phyloP scores from a whole-genome alignment of 768 basidiomycete species.

The Termitomyces sp. region DNA sequence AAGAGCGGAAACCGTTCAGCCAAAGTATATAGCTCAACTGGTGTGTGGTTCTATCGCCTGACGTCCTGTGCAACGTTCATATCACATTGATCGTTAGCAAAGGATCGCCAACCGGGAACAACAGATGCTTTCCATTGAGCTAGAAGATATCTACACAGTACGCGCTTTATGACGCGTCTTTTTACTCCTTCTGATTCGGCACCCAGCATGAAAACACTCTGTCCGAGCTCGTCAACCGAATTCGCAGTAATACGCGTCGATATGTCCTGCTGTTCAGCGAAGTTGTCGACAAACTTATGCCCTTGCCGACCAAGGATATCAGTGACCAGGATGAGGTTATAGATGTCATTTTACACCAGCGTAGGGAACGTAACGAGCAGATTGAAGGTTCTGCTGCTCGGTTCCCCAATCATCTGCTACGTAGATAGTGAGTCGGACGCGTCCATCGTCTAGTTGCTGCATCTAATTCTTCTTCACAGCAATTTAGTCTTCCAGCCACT shows the following conservation, averaged over 20 bases:
- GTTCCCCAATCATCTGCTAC: slow-evolving; percentile 88
- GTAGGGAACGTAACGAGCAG: slow-evolving; percentile 84
- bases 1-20: slow-evolving; percentile 32
- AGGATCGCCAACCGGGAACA: slow-evolving; percentile 90
- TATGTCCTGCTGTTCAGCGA: slow-evolving; percentile 88
- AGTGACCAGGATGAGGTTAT: slow-evolving; percentile 92
- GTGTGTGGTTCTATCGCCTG: slow-evolving; percentile 43
- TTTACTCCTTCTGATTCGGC: slow-evolving; percentile 7
- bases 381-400: slow-evolving; percentile 68
- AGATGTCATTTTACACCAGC: slow-evolving; percentile 93
- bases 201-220: slow-evolving; percentile 67
- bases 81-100: slow-evolving; percentile 52
- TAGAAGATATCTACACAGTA: slow-evolving; percentile 83
- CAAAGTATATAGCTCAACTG: slow-evolving; percentile 84
- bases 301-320: slow-evolving; percentile 84
- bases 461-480: slow-evolving; percentile 38
- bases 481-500: slow-evolving; percentile 94
- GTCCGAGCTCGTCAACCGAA: slow-evolving; percentile 74
- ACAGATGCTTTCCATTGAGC: slow-evolving; percentile 81
- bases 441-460: not conserved
- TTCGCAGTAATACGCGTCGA: slow-evolving; percentile 82
- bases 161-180: slow-evolving; percentile 17
- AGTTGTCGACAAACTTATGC: slow-evolving; percentile 88
- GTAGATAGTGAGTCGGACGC: slow-evolving; percentile 80
- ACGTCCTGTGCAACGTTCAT: slow-evolving; percentile 21